Percentiles rank a stretch among this genome's conserved stretches.
These are phyloP conservation scores for Ogataea allantospora DNA, from an alignment of 805 yeast species.

Conservation along the genomic window DNA sequence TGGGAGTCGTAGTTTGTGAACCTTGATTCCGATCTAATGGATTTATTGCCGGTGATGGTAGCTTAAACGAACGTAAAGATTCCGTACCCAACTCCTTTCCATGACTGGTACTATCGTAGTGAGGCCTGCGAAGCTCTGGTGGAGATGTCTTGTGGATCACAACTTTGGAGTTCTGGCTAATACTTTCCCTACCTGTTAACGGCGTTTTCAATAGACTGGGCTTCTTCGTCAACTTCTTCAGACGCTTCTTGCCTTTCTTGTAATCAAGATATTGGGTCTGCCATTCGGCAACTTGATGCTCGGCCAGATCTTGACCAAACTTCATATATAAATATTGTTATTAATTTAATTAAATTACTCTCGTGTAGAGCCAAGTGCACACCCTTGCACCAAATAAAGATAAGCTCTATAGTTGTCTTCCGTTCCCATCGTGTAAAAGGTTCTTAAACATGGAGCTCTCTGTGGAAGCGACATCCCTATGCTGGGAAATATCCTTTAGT, in stretches of 20 bases:
- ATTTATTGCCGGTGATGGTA: constrained; percentile 30
- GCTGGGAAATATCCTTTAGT: constrained; percentile 21
- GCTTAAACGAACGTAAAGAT: constrained; percentile 20
- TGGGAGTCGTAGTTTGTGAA: not conserved
- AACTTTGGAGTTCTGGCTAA: not conserved
- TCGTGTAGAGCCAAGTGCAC: not conserved
- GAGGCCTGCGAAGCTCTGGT: not conserved
- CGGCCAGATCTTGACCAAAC: constrained; percentile 64
- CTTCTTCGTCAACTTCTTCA: constrained; percentile 30
- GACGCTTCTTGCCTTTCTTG: constrained; percentile 44
- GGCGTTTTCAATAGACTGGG: constrained; percentile 13
- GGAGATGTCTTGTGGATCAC: not conserved
- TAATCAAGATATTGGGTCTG: constrained; percentile 75
- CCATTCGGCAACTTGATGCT: constrained; percentile 86
- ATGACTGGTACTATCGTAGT: not conserved
- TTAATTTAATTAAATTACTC: not conserved
- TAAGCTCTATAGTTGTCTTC: constrained; percentile 13
- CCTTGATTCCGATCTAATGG: constrained; percentile 3
- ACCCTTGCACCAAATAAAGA: constrained; percentile 4
- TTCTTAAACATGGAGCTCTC: constrained; percentile 32
- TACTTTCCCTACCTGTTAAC: not conserved
- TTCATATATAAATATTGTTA: constrained; percentile 46
- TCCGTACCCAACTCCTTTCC: constrained; percentile 2
- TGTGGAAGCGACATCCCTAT: constrained; percentile 26
- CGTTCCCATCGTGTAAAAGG: constrained; percentile 21